Evolutionary conservation across 2,329 filamentous ascomycete species (phyloP).

Genomic region (Pseudocercospora eumusae): DNA sequence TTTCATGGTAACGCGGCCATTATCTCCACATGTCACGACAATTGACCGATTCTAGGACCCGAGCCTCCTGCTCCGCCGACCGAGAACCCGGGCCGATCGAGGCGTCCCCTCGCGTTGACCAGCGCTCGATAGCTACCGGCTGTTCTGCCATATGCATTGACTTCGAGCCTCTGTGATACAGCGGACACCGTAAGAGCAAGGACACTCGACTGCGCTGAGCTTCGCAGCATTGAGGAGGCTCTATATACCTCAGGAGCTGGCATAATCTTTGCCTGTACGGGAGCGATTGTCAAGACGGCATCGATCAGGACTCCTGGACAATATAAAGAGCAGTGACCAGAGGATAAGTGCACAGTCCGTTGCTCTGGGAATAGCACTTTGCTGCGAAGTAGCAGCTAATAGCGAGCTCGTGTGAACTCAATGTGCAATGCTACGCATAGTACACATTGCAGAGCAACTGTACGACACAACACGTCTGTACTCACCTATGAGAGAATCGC

Average conservation of each 20-base stretch:
- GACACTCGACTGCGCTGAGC: not conserved
- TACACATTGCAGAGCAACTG: not conserved
- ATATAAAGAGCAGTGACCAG: not conserved
- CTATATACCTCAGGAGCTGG: not conserved
- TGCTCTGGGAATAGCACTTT: not conserved
- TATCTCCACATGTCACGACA: not conserved
- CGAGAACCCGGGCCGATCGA: not conserved
- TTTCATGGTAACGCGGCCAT: too few species aligned
- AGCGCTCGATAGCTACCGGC: not conserved
- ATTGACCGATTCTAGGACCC: not conserved
- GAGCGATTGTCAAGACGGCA: not conserved
- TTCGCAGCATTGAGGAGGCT: not conserved
- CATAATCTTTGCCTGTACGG: not conserved
- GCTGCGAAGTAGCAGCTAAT: not conserved
- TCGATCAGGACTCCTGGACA: not conserved
- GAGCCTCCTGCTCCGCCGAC: not conserved
- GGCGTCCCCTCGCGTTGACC: not conserved
- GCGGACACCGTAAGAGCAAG: not conserved
- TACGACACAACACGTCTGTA: conserved; percentile 25
- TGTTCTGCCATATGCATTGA: not conserved
- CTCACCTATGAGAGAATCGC: conserved; percentile 69
- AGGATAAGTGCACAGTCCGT: not conserved
- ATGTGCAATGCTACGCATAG: not conserved
- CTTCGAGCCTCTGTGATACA: not conserved
- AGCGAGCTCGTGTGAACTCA: not conserved